These are phyloP conservation scores for Pichia heedii DNA, from an alignment of 805 yeast genomes.

Conservation along the genomic window DNA sequence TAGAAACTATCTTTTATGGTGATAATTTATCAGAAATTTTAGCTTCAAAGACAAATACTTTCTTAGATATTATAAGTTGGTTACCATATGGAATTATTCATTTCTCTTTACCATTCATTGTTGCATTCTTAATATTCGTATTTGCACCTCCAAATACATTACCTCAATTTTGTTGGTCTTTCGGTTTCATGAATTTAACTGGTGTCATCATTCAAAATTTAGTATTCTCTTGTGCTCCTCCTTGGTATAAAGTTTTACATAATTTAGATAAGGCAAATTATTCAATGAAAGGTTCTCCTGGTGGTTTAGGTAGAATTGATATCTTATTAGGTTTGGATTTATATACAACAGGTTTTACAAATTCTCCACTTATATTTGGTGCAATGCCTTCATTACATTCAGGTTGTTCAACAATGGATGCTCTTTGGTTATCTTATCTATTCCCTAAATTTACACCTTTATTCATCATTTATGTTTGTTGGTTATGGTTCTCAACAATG, in stretches of 20 bases:
- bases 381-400: constrained; percentile 73
- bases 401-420: constrained; percentile 92
- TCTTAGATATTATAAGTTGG: constrained; percentile 84
- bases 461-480: constrained; percentile 70
- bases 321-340: constrained; percentile 65
- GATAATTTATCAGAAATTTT: constrained; percentile 81
- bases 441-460: constrained; percentile 64
- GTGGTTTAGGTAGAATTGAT: constrained; percentile 89
- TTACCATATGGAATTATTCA: constrained; percentile 89
- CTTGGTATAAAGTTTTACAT: constrained; percentile 85
- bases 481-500: constrained; percentile 99
- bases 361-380: constrained; percentile 90
- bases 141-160: constrained; percentile 89
- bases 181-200: constrained; percentile 85
- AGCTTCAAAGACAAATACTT: constrained; percentile 60
- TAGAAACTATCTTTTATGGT: constrained; percentile 89
- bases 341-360: constrained; percentile 73
- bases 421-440: constrained; percentile 70
- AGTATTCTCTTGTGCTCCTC: constrained; percentile 89
- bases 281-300: constrained; percentile 88
- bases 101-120: constrained; percentile 83
- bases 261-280: constrained; percentile 89
- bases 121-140: constrained; percentile 65
- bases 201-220: constrained; percentile 76
- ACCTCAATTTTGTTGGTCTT: constrained; percentile 81